Evolutionary conservation across 441 rosid species (phyloP), one percentile per base, ranked within the genome.

Genomic region (Populus tomentosa): DNA sequence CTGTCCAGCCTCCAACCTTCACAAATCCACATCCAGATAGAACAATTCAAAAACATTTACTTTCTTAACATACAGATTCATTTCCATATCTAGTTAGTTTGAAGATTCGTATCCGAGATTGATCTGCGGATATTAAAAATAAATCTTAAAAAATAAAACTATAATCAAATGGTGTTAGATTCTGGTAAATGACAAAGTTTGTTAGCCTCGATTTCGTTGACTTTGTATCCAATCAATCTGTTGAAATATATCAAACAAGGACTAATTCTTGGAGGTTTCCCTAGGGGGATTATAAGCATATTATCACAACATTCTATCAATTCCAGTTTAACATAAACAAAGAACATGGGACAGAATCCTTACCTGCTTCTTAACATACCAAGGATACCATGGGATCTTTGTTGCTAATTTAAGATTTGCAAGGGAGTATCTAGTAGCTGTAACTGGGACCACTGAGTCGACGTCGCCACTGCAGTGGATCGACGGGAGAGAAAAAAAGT

Each of bases 1-100:
- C 99, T 4, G 98, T 94, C 99, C 99, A 96, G 4, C 98, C 98
- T 78, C 95, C 98, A n/a, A 94, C 99, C 99, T 94, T 62, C 72
- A 82, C 61, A 73, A 11, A 62, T 53, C 24, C 56, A 16, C 13
- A 32, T 5, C 50, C 73, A 38, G 1, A 40, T 3, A 28, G 3
- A 28, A 28, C 30, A 28, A 28, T 28, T 28, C 4, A 28, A 28
- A 28, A 28, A 28, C 30, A 3, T 2, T 28, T 28, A 3, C 30
- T 28, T 28, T 28, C 30, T 28, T 28, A 28, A 28, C 30, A 28
- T 28, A 28, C 30, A 28, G 30, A 28, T 3, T 28, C 30, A 28
- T 28, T 28, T 28, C 30, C 30, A 28, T 28, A 28, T 28, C 30
- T 28, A 28, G 30, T 28, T 28, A 28, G 30, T 28, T 28, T 28